Evolutionary conservation across 2,329 filamentous ascomycete species (phyloP).

Genomic region (Beauveria caledonica): DNA sequence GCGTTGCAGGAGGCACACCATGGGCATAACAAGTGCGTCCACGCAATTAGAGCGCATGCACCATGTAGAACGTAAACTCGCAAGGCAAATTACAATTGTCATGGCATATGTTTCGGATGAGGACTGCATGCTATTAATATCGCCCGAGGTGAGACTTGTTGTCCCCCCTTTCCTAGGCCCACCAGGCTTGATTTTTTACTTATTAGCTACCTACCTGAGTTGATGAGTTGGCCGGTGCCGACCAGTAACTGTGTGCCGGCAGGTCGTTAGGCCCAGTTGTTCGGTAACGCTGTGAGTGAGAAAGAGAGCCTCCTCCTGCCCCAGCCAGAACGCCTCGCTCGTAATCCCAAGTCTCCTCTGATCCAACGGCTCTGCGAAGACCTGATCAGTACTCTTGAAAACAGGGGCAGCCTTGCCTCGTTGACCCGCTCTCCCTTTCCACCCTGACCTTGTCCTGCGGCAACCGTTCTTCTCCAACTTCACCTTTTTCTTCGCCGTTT

Average conservation of each 20-base stretch:
- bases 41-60: slow-evolving; percentile 13
- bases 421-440: slow-evolving; percentile 9
- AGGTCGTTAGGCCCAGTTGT: not conserved
- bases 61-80: not conserved
- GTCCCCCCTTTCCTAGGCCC: slow-evolving; percentile 3
- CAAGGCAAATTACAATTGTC: slow-evolving; percentile 9
- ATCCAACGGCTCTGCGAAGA: slow-evolving; percentile 5
- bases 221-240: not conserved
- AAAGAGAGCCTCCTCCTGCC: not conserved
- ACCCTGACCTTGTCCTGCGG: slow-evolving; percentile 9
- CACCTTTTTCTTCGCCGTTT: slow-evolving; percentile 1
- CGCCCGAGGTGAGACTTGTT: slow-evolving; percentile 10
- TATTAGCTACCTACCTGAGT: not conserved
- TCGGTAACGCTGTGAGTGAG: not conserved
- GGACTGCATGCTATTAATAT: slow-evolving; percentile 11
- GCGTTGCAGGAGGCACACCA: not conserved
- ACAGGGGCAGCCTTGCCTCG: slow-evolving; percentile 9
- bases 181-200: not conserved
- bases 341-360: not conserved
- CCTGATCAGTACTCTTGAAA: not conserved
- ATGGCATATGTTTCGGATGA: slow-evolving; percentile 10
- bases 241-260: not conserved
- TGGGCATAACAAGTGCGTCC: slow-evolving; percentile 4
- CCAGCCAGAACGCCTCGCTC: not conserved
- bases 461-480: slow-evolving; percentile 7